These are phyloP conservation scores for Aaosphaeria arxii DNA, from an alignment of 2,329 filamentous ascomycete genomes.

Conservation along the genomic window DNA sequence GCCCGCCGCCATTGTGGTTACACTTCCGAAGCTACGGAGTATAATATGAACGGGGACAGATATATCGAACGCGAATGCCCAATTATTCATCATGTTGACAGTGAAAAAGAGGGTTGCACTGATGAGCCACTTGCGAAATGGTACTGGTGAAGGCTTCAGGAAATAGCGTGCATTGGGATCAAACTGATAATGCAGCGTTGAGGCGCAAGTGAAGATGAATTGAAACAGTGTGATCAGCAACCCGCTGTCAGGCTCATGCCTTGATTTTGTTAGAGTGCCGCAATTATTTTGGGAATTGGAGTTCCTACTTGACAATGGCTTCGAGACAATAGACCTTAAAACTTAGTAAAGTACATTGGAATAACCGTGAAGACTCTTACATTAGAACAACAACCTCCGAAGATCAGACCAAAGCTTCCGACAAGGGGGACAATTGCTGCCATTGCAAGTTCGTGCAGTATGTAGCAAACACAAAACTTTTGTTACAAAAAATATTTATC, in stretches of 20 bases:
- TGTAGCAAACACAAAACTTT: too few relatives aligned
- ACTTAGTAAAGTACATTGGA: not conserved
- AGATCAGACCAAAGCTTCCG: constrained; percentile 77
- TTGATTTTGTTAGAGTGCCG: constrained; percentile 6
- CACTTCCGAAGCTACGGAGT: constrained; percentile 87
- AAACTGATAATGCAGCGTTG: constrained; percentile 45
- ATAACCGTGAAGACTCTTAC: constrained; percentile 49
- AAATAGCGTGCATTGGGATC: constrained; percentile 64
- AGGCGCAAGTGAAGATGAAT: constrained; percentile 62
- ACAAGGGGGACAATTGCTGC: constrained; percentile 34
- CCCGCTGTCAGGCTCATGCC: constrained; percentile 82
- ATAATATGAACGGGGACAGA: constrained; percentile 97
- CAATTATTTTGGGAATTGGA: not conserved
- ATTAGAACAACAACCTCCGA: constrained; percentile 93
- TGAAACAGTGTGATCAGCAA: constrained; percentile 57
- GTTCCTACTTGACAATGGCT: constrained; percentile 81
- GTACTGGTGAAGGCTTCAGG: constrained; percentile 74
- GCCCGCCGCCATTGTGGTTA: constrained; percentile 92
- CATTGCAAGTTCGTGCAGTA: constrained; percentile 15
- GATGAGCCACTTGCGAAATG: constrained; percentile 77
- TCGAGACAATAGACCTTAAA: constrained; percentile 89
- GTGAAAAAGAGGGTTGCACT: constrained; percentile 89
- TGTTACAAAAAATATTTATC: too few relatives aligned
- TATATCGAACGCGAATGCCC: constrained; percentile 95
- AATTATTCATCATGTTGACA: constrained; percentile 96